These are phyloP conservation scores for Sanghuangporus sanghuang DNA, from an alignment of 1,284 basidiomycete genomes.

Conservation along the genomic window DNA sequence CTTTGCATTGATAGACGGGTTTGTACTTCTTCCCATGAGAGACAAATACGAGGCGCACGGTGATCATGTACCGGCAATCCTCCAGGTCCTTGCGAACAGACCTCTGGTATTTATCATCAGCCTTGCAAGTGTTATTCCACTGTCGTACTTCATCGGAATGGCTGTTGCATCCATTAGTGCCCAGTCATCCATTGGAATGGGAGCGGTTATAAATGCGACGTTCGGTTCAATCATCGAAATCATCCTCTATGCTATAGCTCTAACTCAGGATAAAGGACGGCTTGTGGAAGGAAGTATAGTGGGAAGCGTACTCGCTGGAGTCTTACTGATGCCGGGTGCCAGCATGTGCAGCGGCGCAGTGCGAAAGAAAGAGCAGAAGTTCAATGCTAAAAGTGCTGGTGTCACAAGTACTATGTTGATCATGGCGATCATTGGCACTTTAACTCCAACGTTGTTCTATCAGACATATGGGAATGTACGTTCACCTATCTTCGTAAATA, in stretches of 20 bases:
- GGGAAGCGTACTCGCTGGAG: slow-evolving; percentile 90
- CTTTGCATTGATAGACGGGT: slow-evolving; percentile 93
- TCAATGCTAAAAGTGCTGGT: slow-evolving; percentile 97
- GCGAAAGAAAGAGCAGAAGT: slow-evolving; percentile 91
- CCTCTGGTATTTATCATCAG: slow-evolving; percentile 83
- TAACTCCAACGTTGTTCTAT: slow-evolving; percentile 97
- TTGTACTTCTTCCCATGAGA: slow-evolving; percentile 72
- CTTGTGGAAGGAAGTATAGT: slow-evolving; percentile 98
- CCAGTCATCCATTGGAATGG: slow-evolving; percentile 98
- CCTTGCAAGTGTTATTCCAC: slow-evolving; percentile 89
- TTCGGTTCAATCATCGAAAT: slow-evolving; percentile 99
- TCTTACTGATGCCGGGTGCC: slow-evolving; percentile 93
- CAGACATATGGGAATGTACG: slow-evolving; percentile 96
- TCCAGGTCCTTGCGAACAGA: slow-evolving; percentile 70
- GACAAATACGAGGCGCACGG: slow-evolving; percentile 50
- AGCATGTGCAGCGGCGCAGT: slow-evolving; percentile 97
- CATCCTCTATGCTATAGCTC: slow-evolving; percentile 86
- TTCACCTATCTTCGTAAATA: slow-evolving; percentile 21
- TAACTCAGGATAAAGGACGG: slow-evolving; percentile 86
- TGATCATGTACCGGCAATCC: slow-evolving; percentile 58
- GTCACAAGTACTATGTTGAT: slow-evolving; percentile 99
- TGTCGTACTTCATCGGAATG: slow-evolving; percentile 99
- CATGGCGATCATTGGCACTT: slow-evolving; percentile 98
- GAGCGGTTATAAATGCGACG: slow-evolving; percentile 98
- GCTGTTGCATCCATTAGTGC: slow-evolving; percentile 98